Base-by-base conservation (phyloP, 129 eudicot species). In the Flaveria trinervia region DNA sequence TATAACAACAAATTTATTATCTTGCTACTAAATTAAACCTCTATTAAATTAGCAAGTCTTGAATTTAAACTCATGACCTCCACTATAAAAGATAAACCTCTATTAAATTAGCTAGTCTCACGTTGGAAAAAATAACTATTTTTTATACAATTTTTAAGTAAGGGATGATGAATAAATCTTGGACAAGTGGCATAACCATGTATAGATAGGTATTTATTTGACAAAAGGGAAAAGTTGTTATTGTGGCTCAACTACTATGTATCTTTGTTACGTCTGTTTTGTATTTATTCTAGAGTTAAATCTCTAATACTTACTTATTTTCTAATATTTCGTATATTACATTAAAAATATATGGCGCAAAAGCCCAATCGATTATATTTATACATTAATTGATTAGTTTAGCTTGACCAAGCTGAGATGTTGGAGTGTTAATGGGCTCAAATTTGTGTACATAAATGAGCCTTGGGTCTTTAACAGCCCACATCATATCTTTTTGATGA, bases 221-320 rank as follows among this genome's bases (percentile, higher is more conserved):
- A 59, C 65, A 22, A 59, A 59, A 59, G 39, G 65, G 16, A 59
- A 23, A 59, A 59, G 65, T 59, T 59, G 65, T 59, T 59, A 17
- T 59, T 59, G 65, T 22, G 28, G 65, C 36, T 59, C 65, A 59
- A 59, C 65, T 26, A 60, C 67, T 60, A 26, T 23, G 7, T 60
- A 60, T 14, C n/a, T 59, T 59, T 25, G 25, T 23, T 59, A 59
- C 66, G 30, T 11, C 16, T 59, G 66, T 25, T 59, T 59, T 59
- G 16, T 59, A 59, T 10, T 59, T 59, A 59, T 59, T 23, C 8
- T 22, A n/a, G 10, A 2, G 36, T 23, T 59, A 18, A 60, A 60
- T 60, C 7, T 25, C 2, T 60, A 11, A 9, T 56, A 13, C 25
- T 23, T 59, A 59, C 66, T 16, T 4, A 60, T 60, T 25, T 11